These are phyloP conservation scores for Gossypium mustelinum DNA, from an alignment of 345 rosid genomes.

Conservation along the genomic window DNA sequence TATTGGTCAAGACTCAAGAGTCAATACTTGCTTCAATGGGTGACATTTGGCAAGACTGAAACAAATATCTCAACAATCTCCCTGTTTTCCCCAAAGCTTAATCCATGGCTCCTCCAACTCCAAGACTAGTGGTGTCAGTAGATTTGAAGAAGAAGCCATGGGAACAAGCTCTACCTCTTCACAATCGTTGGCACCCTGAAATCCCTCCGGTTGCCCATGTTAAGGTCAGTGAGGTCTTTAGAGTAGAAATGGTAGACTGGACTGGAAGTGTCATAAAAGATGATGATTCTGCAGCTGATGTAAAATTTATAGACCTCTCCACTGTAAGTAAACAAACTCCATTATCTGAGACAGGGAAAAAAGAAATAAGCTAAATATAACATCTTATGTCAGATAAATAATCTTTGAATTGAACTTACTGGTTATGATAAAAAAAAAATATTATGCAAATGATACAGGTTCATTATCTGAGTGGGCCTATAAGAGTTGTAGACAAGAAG, in stretches of 20 bases:
- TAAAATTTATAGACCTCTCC: constrained; percentile 47
- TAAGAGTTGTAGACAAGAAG: constrained; percentile 56
- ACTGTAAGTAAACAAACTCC: constrained; percentile 37
- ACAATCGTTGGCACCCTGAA: constrained; percentile 80
- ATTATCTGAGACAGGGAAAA: not conserved
- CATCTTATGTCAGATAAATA: not conserved
- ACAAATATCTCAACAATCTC: not conserved
- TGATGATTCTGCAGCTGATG: constrained; percentile 49
- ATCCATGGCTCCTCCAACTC: constrained; percentile 55
- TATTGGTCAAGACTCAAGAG: not conserved
- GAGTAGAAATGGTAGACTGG: constrained; percentile 65
- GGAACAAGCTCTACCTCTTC: constrained; percentile 59
- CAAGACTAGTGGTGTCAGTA: constrained; percentile 50
- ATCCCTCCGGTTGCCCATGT: constrained; percentile 50
- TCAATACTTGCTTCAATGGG: constrained; percentile 9
- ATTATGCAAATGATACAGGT: constrained; percentile 28
- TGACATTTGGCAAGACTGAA: constrained; percentile 2
- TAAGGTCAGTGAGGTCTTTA: constrained; percentile 44
- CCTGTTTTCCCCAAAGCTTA: not conserved
- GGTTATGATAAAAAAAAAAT: not conserved
- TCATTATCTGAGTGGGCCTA: constrained; percentile 81
- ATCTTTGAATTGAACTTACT: constrained; percentile 5
- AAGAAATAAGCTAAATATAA: not conserved
- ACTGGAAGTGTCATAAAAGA: constrained; percentile 63
- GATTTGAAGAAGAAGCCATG: constrained; percentile 71